Base-by-base conservation (phyloP, 192 early-diverging fungal species). In the Spizellomyces sp. region DNA sequence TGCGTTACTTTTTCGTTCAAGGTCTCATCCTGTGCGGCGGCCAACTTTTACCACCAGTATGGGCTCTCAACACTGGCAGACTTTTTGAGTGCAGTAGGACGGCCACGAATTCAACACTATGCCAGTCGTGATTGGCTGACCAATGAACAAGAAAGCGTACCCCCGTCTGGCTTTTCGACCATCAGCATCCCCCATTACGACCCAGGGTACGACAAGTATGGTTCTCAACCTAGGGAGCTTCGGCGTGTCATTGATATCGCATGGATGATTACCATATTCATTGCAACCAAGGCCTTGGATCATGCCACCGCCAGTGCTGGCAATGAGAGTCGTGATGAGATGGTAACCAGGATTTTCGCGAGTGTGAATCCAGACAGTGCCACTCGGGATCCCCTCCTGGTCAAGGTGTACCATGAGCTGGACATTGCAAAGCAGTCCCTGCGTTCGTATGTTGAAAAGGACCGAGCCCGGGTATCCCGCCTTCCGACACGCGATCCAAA, bases 151-250 rank as follows among this genome's bases (percentile, higher is more conserved):
- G 22, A 0, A 43, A n/a, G 17, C 9, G 8, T 4, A 42, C 67
- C 67, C 4, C 67, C 67, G 8, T 52, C 54, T 8, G 67, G 67
- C 1, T 69, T 58, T 27, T 15, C 47, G 0, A 69, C 67, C n/a
- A 69, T 69, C 45, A 57, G 57, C 36, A 42, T 69, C 21, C 67
- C 67, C 8, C 67, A 69, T 42, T 12, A 48, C 55, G 0, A 69
- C 36, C 67, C 67, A 42, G 67, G 67, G 10, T n/a, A 45, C 15
- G 67, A 69, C 67, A 69, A 69, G 42, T 69, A 69, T 45, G 67
- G 67, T 6, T 9, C 55, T 9, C 67, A 69, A 58, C 55, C 36
- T 12, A 0, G 7, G 15, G 55, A 12, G 21, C 67, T 69, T 7
- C 54, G 54, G 5, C 52, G 52, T 1, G 36, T 69, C 19, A 45